Evolutionary conservation across 2,329 filamentous ascomycete species (phyloP).

Genomic region (Xylariales sp.): DNA sequence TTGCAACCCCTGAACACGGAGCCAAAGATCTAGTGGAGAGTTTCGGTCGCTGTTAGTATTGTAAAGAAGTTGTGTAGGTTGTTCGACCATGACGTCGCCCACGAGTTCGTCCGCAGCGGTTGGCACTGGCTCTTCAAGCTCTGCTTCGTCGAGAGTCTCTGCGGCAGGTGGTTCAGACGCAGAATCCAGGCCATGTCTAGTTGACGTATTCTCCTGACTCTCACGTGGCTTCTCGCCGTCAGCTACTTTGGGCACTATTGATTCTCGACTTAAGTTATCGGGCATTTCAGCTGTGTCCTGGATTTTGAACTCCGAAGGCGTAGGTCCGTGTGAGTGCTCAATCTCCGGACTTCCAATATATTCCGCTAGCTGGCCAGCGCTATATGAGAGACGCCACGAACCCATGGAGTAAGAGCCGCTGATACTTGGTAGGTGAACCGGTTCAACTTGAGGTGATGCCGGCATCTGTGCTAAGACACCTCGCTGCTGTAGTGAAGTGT

Average conservation of each 20-base stretch:
- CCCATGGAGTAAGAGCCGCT: conserved; percentile 20
- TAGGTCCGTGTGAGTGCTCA: too few species aligned
- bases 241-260: too few species aligned
- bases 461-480: conserved; percentile 15
- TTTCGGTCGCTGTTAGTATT: conserved; percentile 15
- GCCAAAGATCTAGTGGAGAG: conserved; percentile 26
- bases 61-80: conserved; percentile 8
- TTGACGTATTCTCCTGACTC: too few species aligned
- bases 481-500: conserved; percentile 11
- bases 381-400: conserved; percentile 26
- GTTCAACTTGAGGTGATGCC: conserved; percentile 18
- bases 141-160: too few species aligned
- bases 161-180: too few species aligned
- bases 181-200: too few species aligned
- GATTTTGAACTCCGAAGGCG: too few species aligned
- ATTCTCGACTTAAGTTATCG: too few species aligned
- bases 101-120: too few species aligned
- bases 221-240: too few species aligned
- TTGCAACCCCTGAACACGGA: conserved; percentile 13
- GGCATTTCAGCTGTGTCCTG: too few species aligned
- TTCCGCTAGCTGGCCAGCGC: conserved; percentile 18
- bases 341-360: conserved; percentile 2
- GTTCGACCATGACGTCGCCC: conserved; percentile 5
- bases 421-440: conserved; percentile 16
- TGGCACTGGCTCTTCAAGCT: too few species aligned